phyloP scores from a whole-genome alignment of 2,329 filamentous ascomycete genomes.

The Pyrenochaeta sp. region DNA sequence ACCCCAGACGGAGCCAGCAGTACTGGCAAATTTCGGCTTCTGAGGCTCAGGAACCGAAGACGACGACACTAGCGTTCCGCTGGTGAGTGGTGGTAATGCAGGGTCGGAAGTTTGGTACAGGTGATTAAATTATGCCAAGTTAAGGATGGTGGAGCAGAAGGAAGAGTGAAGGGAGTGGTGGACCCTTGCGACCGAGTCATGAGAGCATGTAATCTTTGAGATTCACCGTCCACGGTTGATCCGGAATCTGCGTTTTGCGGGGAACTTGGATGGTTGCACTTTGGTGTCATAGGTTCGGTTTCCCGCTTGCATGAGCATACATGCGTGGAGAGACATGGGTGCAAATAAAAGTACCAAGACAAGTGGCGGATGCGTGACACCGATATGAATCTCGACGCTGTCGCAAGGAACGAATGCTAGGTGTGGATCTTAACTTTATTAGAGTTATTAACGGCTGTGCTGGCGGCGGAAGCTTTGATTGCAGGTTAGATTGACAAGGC shows the following conservation, averaged over 20 bases:
- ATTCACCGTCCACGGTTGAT: not conserved
- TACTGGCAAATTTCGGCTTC: slow-evolving; percentile 22
- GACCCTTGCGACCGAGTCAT: slow-evolving; percentile 19
- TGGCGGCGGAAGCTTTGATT: slow-evolving; percentile 22
- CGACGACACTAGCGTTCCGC: slow-evolving; percentile 1
- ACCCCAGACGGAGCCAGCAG: slow-evolving; percentile 21
- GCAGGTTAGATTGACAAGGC: slow-evolving; percentile 29
- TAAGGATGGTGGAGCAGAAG: not conserved
- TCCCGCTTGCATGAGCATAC: slow-evolving; percentile 7
- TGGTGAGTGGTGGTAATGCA: not conserved
- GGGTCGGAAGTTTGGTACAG: slow-evolving; percentile 6
- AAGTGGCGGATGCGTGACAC: slow-evolving; percentile 10
- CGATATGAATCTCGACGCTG: slow-evolving; percentile 8
- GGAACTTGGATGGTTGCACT: slow-evolving; percentile 18
- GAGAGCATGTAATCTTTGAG: slow-evolving; percentile 3
- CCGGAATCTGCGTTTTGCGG: slow-evolving; percentile 24
- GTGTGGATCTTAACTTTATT: slow-evolving; percentile 39
- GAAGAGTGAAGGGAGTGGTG: not conserved
- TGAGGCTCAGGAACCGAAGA: slow-evolving; percentile 35
- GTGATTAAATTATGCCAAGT: slow-evolving; percentile 6
- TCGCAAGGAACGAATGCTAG: slow-evolving; percentile 26
- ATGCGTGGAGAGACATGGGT: slow-evolving; percentile 10
- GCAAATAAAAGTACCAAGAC: slow-evolving; percentile 1
- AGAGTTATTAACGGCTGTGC: slow-evolving; percentile 36
- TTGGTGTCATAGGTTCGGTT: slow-evolving; percentile 14